Evolutionary conservation across 2,329 filamentous ascomycete genomes (phyloP).

Genomic region (Penicillium sp.): DNA sequence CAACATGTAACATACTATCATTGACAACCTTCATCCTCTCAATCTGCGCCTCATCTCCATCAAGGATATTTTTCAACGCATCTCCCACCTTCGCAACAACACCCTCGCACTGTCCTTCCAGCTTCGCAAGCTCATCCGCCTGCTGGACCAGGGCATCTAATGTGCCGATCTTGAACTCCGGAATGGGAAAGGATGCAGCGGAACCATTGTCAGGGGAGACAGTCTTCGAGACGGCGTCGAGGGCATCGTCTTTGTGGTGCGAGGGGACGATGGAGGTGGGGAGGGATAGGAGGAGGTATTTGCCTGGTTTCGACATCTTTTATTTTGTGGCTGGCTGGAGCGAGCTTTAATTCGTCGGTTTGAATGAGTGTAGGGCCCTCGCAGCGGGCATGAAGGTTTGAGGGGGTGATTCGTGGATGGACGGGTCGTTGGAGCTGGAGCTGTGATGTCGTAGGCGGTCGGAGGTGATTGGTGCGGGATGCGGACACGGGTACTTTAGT

Average conservation of each 20-base stretch:
- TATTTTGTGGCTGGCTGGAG: background rate
- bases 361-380: slow-evolving; percentile 10
- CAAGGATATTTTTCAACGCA: slow-evolving; percentile 77
- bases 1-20: slow-evolving; percentile 66
- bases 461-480: slow-evolving; percentile 22
- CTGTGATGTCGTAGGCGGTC: slow-evolving; percentile 30
- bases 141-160: slow-evolving; percentile 94
- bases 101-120: slow-evolving; percentile 74
- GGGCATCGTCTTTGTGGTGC: slow-evolving; percentile 75
- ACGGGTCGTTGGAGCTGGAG: slow-evolving; percentile 17
- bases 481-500: background rate
- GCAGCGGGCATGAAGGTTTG: slow-evolving; percentile 12
- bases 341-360: background rate
- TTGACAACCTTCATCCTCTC: slow-evolving; percentile 90
- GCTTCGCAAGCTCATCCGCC: slow-evolving; percentile 90
- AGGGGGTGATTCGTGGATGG: slow-evolving; percentile 1
- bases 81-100: slow-evolving; percentile 89
- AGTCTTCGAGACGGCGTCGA: slow-evolving; percentile 72
- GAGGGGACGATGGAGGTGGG: slow-evolving; percentile 84
- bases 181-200: slow-evolving; percentile 76
- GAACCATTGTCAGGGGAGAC: slow-evolving; percentile 74
- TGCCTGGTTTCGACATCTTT: slow-evolving; percentile 50
- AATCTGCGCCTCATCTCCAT: slow-evolving; percentile 80
- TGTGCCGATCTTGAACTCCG: slow-evolving; percentile 96
- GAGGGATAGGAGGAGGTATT: slow-evolving; percentile 86